A percentile compares a stretch with the other conserved stretches of the same genome.
phyloP scores from a whole-genome alignment of 2,329 filamentous ascomycete genomes.

The Neonectria ditissima region DNA sequence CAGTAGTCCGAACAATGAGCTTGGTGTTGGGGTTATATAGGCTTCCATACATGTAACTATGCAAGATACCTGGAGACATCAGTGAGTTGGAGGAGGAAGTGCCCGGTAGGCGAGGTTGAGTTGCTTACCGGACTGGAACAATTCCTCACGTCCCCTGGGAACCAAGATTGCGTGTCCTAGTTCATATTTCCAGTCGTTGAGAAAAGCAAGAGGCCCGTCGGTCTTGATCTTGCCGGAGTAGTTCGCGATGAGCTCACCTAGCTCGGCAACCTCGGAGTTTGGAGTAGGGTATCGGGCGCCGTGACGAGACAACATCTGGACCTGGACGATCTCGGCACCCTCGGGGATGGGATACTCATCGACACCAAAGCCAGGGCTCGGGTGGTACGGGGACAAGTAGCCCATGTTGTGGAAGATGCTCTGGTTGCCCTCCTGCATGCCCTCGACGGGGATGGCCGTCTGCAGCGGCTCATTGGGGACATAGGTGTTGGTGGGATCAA shows the following conservation, averaged over 20 bases:
- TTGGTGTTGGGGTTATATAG: slow-evolving; percentile 79
- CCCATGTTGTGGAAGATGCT: slow-evolving; percentile 80
- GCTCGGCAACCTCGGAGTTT: slow-evolving; percentile 64
- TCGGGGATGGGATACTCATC: slow-evolving; percentile 76
- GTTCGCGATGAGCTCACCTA: slow-evolving; percentile 69
- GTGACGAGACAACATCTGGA: slow-evolving; percentile 79
- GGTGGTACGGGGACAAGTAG: slow-evolving; percentile 74
- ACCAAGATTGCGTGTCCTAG: slow-evolving; percentile 79
- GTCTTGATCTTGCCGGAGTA: slow-evolving; percentile 65
- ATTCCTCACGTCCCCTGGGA: slow-evolving; percentile 77
- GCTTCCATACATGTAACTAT: slow-evolving; percentile 78
- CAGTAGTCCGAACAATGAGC: slow-evolving; percentile 78
- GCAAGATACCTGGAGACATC: slow-evolving; percentile 65
- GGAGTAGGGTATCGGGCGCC: slow-evolving; percentile 79
- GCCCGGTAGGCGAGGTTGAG: neutral
- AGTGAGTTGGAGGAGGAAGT: neutral
- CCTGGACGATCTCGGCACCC: slow-evolving; percentile 75
- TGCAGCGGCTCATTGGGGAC: slow-evolving; percentile 78
- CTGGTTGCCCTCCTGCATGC: slow-evolving; percentile 65
- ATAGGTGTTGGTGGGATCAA: slow-evolving; percentile 73
- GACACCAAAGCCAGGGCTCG: slow-evolving; percentile 79
- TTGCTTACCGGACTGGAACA: slow-evolving; percentile 70
- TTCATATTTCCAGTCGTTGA: slow-evolving; percentile 76
- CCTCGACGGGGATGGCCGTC: slow-evolving; percentile 75
- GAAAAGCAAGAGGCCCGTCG: slow-evolving; percentile 70